Evolutionary conservation across 2,329 filamentous ascomycete genomes (phyloP), one percentile per base, ranked within the genome.

Genomic region (Cladosporium sphaerospermum): DNA sequence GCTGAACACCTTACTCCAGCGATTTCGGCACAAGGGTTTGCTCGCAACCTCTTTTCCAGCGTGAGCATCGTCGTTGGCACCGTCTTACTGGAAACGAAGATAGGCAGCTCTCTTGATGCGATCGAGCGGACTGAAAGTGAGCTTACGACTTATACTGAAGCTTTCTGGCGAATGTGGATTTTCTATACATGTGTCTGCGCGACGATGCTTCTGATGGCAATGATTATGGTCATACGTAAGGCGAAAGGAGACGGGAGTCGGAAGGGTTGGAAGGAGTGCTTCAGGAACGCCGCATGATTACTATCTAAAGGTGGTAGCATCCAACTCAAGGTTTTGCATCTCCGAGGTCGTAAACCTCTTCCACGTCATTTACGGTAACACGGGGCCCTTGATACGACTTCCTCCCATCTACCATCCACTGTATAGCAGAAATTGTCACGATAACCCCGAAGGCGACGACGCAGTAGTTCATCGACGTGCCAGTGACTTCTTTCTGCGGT

Each of bases 381-480:
- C 45, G 36, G 10, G 74, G 77, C 0, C 77, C 77, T 5, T 71
- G 73, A 57, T 76, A 81, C 61, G 81, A 79, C 68, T 80, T 80
- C n/a, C 75, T 70, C 9, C 78, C 78, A 57, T 81, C 79, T 4
- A 80, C 62, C 45, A 79, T 65, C 79, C 79, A 82, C 61, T 80
- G 78, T 31, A 80, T 63, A 0, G 72, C 67, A 13, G 77, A 79
- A 44, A 82, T 71, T 33, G 78, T 64, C 31, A 80, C 60, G 44
- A 81, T 77, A 52, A 78, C 77, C 2, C 73, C 77, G 42, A 80
- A 80, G 1, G 75, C 77, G 16, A 74, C 77, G 44, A 76, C 71
- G 54, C 33, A 70, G 74, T 62, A 71, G 78, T 76, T 88, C 85
- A 88, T 88, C 67, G 78, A 86, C 56, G 71, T 78, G 0, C 76